Evolutionary conservation across 768 basidiomycete genomes (phyloP).

Genomic region (Hortiboletus flavorubellus): DNA sequence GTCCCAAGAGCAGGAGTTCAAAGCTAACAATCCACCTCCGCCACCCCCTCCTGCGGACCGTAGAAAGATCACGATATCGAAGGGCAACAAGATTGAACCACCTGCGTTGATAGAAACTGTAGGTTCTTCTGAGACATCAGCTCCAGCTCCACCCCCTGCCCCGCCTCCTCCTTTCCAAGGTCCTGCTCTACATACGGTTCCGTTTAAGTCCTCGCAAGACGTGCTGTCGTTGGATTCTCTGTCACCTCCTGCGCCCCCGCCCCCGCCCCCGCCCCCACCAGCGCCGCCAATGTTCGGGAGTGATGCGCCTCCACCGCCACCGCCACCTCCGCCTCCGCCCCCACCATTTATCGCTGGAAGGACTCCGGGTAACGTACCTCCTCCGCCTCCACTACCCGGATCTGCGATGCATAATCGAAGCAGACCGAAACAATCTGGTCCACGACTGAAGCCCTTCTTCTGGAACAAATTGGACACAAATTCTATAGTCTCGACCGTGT

Average conservation of each 20-base stretch:
- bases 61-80: conserved; percentile 6
- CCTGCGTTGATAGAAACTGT: conserved; percentile 9
- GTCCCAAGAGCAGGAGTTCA: conserved; percentile 68
- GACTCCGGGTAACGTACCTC: conserved; percentile 7
- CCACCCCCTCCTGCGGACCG: conserved; percentile 47
- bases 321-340: conserved; percentile 28
- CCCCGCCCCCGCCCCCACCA: conserved; percentile 12
- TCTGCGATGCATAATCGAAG: conserved; percentile 32
- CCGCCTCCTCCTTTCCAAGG: conserved; percentile 26
- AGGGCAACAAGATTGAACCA: conserved; percentile 5
- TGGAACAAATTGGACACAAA: conserved; percentile 75
- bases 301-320: background rate
- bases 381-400: conserved; percentile 26
- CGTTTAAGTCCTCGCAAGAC: conserved; percentile 29
- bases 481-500: conserved; percentile 54
- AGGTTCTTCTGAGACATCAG: conserved; percentile 4
- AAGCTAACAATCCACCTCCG: conserved; percentile 60
- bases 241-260: conserved; percentile 31
- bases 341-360: conserved; percentile 23
- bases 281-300: conserved; percentile 6
- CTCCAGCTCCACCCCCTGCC: conserved; percentile 21
- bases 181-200: background rate
- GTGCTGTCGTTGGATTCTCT: conserved; percentile 8
- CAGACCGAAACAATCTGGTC: conserved; percentile 37
- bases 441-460: conserved; percentile 82